Base-by-base conservation (phyloP, 352 stramenopile genomes). In the Phytophthora citrophthora region DNA sequence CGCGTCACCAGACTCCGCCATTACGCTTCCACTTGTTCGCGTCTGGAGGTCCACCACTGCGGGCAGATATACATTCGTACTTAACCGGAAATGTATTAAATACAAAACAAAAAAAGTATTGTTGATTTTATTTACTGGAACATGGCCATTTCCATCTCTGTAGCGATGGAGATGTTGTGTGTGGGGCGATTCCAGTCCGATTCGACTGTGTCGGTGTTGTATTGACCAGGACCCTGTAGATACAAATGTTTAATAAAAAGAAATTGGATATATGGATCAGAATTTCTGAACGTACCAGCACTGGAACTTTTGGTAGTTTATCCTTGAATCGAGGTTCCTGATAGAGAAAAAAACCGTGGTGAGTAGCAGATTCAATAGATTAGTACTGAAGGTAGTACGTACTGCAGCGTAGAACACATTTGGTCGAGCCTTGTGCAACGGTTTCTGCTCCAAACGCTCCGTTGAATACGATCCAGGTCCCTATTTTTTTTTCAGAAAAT, bases 111-210 rank as follows among this genome's bases (percentile, higher is more conserved):
- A n/a, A n/a, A n/a, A n/a, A n/a, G n/a, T n/a, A n/a, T 13, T 20
- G 20, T 20, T 20, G 20, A 20, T 20, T 20, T 20, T 2, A 20
- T 65, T 52, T 54, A 68, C n/a, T 75, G 74, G 36, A 90, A 58
- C 72, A 90, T 90, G 39, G 83, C 83, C 3, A 90, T 55, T 50
- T 93, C 83, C 86, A 94, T 94, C 52, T 94, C 83, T 3, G 86
- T 94, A 18, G 86, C 86, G 60, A 94, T 94, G 12, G 83, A 88
- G 63, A 94, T 91, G 72, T 94, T 94, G 70, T 92, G 88, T 8
- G 86, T 94, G n/a, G 86, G 86, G n/a, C 82, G 81, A 56, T 94
- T 92, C 86, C 86, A 94, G 54, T 90, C 81, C 52, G 74, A 83
- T 38, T 92, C 86, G 34, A 90, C 74, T 1, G 74, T 88, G 13